Conservation (phyloP, 352 stramenopile species). For the Globisporangium recalcitrans region DNA sequence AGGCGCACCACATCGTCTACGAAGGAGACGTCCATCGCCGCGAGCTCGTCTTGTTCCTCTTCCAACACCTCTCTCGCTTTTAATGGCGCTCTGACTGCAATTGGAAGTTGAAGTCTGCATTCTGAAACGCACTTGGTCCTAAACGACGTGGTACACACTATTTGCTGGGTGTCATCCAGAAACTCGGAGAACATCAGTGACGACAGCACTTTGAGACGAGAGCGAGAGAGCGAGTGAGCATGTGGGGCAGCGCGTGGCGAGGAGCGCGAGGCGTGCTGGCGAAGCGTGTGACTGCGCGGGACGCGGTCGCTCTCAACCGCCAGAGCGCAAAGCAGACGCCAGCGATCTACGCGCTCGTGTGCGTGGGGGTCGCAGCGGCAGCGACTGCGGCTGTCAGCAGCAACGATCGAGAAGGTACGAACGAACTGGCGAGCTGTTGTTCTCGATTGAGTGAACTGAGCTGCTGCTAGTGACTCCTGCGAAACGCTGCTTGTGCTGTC, state of each 20-base stretch:
- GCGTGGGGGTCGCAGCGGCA: background rate
- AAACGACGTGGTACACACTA: background rate
- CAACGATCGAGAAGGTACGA: constrained; percentile 8
- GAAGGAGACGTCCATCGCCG: constrained; percentile 13
- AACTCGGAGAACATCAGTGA: background rate
- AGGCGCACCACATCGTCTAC: constrained; percentile 12
- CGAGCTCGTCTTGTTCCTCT: background rate
- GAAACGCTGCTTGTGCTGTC: background rate
- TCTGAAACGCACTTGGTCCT: background rate
- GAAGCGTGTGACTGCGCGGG: background rate
- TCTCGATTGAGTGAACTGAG: background rate
- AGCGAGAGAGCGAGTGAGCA: background rate
- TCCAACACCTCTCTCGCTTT: too few species aligned
- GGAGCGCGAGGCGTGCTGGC: constrained; percentile 3
- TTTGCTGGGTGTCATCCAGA: too few species aligned
- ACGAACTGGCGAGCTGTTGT: background rate
- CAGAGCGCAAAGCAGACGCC: constrained; percentile 4
- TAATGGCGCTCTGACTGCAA: background rate
- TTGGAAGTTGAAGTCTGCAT: constrained; percentile 15
- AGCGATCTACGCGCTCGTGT: constrained; percentile 5
- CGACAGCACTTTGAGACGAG: background rate
- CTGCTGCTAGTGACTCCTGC: background rate
- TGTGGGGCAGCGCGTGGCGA: constrained; percentile 8
- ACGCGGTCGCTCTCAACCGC: background rate
- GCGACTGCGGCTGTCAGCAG: constrained; percentile 8